Conservation (phyloP, 1,284 basidiomycete species). For the Earliella scabrosa region DNA sequence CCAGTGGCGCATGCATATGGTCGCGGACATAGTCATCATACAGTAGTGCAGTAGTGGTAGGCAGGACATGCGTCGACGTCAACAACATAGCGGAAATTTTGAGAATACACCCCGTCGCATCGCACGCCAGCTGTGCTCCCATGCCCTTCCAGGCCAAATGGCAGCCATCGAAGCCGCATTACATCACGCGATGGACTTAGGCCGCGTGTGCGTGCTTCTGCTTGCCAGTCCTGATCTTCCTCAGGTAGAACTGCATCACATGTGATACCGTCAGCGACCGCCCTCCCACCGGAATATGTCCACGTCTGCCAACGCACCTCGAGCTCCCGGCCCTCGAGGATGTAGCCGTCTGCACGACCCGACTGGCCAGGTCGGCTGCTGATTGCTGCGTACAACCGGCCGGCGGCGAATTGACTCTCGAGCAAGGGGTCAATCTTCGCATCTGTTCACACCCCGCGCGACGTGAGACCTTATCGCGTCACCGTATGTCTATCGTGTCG, state of each 20-base stretch:
- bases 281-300: constrained; percentile 6
- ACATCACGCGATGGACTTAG: constrained; percentile 32
- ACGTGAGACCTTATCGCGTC: constrained; percentile 11
- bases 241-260: constrained; percentile 80
- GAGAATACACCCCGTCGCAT: constrained; percentile 22
- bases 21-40: constrained; percentile 36
- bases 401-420: constrained; percentile 85
- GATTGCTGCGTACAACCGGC: constrained; percentile 88
- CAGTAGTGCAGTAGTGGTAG: constrained; percentile 31
- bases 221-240: constrained; percentile 91
- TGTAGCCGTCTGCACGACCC: constrained; percentile 93
- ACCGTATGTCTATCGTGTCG: constrained; percentile 10
- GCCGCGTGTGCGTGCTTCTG: constrained; percentile 84
- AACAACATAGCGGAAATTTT: constrained; percentile 30
- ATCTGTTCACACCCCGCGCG: constrained; percentile 50
- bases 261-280: constrained; percentile 21
- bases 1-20: constrained; percentile 30
- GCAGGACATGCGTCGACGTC: constrained; percentile 13
- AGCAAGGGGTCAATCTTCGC: constrained; percentile 90
- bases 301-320: constrained; percentile 62
- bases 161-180: constrained; percentile 15
- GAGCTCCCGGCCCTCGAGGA: constrained; percentile 96
- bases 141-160: constrained; percentile 26
- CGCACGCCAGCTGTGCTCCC: constrained; percentile 20
- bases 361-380: constrained; percentile 94